A percentile compares a stretch with the other conserved stretches of the same genome.
phyloP scores from a whole-genome alignment of 306 rosid species.

The Trichosanthes cucumerina region DNA sequence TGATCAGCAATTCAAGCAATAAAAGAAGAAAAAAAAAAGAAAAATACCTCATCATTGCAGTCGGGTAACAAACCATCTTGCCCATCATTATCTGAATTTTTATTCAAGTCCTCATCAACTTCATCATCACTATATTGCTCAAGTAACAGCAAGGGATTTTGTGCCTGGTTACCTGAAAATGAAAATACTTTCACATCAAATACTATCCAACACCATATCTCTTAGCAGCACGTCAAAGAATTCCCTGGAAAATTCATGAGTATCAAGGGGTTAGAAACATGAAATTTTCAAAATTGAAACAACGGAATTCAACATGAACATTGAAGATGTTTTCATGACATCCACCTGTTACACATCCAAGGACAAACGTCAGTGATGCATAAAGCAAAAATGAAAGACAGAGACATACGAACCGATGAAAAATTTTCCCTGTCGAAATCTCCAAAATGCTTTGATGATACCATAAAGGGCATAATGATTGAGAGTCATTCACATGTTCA shows the following conservation, averaged over 20 bases:
- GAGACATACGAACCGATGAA: constrained; percentile 88
- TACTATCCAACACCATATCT: constrained; percentile 14
- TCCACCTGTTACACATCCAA: constrained; percentile 72
- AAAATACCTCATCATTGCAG: constrained; percentile 49
- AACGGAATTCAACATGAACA: constrained; percentile 28
- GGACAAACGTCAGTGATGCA: constrained; percentile 48
- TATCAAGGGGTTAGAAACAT: constrained; percentile 9
- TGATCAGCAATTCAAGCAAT: not conserved
- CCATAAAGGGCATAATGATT: constrained; percentile 43
- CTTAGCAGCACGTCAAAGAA: constrained; percentile 12
- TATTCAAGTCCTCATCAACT: constrained; percentile 45
- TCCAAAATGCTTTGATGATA: constrained; percentile 58
- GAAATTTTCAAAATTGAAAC: constrained; percentile 13
- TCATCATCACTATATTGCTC: constrained; percentile 95
- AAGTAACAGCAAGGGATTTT: constrained; percentile 81
- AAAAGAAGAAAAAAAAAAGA: not conserved
- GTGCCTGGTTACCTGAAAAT: constrained; percentile 60
- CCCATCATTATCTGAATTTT: constrained; percentile 21
- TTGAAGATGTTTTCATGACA: constrained; percentile 35
- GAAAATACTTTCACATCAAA: constrained; percentile 35
- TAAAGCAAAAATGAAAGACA: constrained; percentile 56
- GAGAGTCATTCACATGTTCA: constrained; percentile 67
- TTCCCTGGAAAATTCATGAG: constrained; percentile 7
- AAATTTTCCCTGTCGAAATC: constrained; percentile 56
- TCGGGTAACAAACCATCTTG: constrained; percentile 25